These are phyloP conservation scores for Zygotorulaspora chibaensis DNA, from an alignment of 805 yeast genomes.

Conservation along the genomic window DNA sequence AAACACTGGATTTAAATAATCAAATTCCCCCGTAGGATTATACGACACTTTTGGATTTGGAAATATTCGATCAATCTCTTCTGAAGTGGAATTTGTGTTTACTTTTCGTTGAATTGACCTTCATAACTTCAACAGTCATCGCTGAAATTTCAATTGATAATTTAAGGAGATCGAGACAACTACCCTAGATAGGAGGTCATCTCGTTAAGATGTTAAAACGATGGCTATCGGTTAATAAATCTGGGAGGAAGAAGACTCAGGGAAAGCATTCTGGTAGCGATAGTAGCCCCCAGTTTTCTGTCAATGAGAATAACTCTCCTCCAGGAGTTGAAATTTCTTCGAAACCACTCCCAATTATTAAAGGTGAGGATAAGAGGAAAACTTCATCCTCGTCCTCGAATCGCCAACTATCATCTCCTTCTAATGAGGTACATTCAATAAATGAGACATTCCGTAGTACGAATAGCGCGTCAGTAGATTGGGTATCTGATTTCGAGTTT, in stretches of 20 bases:
- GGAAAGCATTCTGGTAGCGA: not conserved
- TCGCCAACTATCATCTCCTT: slow-evolving; percentile 4
- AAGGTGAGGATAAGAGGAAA: slow-evolving; percentile 4
- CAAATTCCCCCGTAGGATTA: no score
- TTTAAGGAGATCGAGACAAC: no score
- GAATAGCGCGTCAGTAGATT: slow-evolving; percentile 12
- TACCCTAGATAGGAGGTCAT: not conserved
- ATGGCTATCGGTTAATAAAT: slow-evolving; percentile 20
- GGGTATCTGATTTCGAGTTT: slow-evolving; percentile 8
- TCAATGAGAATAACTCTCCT: not conserved
- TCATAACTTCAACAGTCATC: no score
- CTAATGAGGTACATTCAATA: slow-evolving; percentile 4
- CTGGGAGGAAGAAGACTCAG: slow-evolving; percentile 8
- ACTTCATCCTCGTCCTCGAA: slow-evolving; percentile 3
- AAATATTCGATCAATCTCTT: no score
- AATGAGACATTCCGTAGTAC: slow-evolving; percentile 11
- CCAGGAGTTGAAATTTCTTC: slow-evolving; percentile 6
- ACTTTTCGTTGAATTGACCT: no score
- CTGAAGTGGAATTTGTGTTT: no score
- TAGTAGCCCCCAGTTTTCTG: not conserved
- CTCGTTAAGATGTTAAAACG: slow-evolving; percentile 18
- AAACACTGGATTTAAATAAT: no score
- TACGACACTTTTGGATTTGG: no score
- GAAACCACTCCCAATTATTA: slow-evolving; percentile 9
- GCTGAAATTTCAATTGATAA: no score